phyloP scores from a whole-genome alignment of 805 yeast species.

The Wickerhamiella australiensis region DNA sequence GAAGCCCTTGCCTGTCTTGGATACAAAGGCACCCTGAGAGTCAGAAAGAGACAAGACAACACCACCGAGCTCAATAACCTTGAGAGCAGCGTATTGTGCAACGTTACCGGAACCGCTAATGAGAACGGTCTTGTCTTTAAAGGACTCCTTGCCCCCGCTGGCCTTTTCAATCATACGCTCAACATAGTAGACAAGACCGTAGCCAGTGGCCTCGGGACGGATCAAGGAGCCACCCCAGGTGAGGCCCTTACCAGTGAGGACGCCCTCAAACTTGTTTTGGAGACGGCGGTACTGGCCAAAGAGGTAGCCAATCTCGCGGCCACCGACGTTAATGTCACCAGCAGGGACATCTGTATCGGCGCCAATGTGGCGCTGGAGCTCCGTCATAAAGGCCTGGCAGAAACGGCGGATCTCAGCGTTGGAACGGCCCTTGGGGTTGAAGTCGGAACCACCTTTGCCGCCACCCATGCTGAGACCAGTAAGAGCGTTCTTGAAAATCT shows the following conservation, averaged over 20 bases:
- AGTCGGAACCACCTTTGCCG: conserved; percentile 98
- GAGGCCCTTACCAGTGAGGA: conserved; percentile 94
- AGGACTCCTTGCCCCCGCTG: conserved; percentile 74
- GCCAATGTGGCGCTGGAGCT: conserved; percentile 91
- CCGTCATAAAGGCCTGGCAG: conserved; percentile 92
- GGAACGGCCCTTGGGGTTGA: conserved; percentile 91
- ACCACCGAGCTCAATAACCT: conserved; percentile 94
- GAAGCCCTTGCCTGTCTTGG: conserved; percentile 57
- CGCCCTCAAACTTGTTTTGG: conserved; percentile 93
- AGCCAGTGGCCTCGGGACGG: conserved; percentile 99
- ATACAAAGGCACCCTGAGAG: conserved; percentile 79
- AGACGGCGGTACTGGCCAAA: conserved; percentile 92
- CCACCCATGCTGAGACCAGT: conserved; percentile 98
- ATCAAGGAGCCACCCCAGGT: conserved; percentile 98
- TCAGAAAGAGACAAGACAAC: conserved; percentile 88
- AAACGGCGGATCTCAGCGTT: conserved; percentile 92
- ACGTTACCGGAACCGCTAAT: conserved; percentile 98
- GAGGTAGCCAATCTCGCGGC: conserved; percentile 86
- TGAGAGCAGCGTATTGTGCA: conserved; percentile 97
- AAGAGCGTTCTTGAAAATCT: conserved; percentile 94
- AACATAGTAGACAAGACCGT: conserved; percentile 91
- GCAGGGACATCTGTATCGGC: conserved; percentile 98
- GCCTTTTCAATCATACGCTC: conserved; percentile 96
- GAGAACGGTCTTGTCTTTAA: conserved; percentile 88
- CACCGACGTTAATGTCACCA: conserved; percentile 98